Base-by-base conservation (phyloP, 305 asterid genomes). In the Fraxinus xanthoxyloides region DNA sequence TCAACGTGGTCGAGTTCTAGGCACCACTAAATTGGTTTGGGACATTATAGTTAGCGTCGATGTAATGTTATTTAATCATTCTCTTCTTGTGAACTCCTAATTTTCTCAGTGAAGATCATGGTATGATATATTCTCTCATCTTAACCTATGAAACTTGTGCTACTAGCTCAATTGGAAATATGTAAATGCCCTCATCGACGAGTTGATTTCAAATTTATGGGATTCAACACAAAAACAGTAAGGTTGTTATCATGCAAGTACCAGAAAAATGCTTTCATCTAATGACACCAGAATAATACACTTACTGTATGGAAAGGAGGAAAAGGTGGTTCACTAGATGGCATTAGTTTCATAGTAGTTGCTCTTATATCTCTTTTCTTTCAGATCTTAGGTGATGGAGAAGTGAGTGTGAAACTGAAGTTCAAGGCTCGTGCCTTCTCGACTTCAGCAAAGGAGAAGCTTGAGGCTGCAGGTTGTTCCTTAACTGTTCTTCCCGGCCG, bases 381-480 rank as follows among this genome's bases (percentile, higher is more conserved):
- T 35, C 90, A 95, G 99, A 95, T 95, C 83, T 84, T 95, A 78
- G 99, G 98, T 0, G 97, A 93, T 8, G 99, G 99, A 75, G 95
- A 94, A 72, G 79, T 94, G 80, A 92, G 85, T 10, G 90, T 90
- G 86, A 94, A 93, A 80, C 93, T 96, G 76, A 87, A 84, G 78
- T 88, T 94, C 88, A 92, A 90, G 88, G 99, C 99, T 7, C 92
- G 98, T 5, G 98, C 98, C 59, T 93, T 90, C 84, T 96, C 98
- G 31, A 85, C 91, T 24, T 79, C 97, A 13, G 98, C 98, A 28
- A 94, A 90, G 79, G 94, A 90, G 88, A 96, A 96, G 89, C 89
- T 94, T 4, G 97, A 94, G 87, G 93, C 93, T 2, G 91, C 90
- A 1, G 98, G 99, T 48, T 91, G 97, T 85, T 90, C 97, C 1